Conservation (phyloP, 2,329 filamentous ascomycete species). For the Fusarium sarcochroum region DNA sequence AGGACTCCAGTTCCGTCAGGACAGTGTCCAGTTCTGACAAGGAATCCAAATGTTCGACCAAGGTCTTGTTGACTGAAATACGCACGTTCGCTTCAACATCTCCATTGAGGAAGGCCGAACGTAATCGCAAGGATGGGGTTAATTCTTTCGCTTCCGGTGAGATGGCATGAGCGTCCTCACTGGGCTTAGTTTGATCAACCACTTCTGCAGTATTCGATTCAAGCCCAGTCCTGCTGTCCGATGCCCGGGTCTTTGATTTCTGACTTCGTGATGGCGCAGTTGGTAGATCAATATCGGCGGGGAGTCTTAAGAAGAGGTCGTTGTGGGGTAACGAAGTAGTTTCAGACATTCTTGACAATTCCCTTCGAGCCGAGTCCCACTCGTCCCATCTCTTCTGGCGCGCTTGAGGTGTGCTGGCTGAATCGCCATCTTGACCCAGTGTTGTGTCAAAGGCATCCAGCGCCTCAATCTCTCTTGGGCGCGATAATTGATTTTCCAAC, state of each 20-base stretch:
- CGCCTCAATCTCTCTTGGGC: slow-evolving; percentile 11
- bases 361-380: slow-evolving; percentile 46
- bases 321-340: slow-evolving; percentile 31
- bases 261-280: slow-evolving; percentile 5
- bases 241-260: neutral
- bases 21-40: slow-evolving; percentile 26
- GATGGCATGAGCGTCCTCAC: neutral
- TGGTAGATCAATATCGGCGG: slow-evolving; percentile 25
- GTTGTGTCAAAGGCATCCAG: slow-evolving; percentile 23
- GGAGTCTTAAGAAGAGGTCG: slow-evolving; percentile 33
- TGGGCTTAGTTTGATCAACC: neutral
- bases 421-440: neutral
- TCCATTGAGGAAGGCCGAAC: slow-evolving; percentile 1
- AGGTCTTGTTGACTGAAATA: neutral
- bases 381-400: slow-evolving; percentile 45
- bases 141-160: neutral
- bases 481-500: neutral
- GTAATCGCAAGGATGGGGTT: neutral
- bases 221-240: neutral
- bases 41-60: neutral
- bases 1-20: slow-evolving; percentile 25
- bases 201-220: neutral
- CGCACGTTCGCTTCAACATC: neutral
- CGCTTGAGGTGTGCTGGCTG: slow-evolving; percentile 13
- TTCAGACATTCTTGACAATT: slow-evolving; percentile 42